phyloP scores from a whole-genome alignment of 208 protist genomes.

The Wallacemonas sp. region DNA sequence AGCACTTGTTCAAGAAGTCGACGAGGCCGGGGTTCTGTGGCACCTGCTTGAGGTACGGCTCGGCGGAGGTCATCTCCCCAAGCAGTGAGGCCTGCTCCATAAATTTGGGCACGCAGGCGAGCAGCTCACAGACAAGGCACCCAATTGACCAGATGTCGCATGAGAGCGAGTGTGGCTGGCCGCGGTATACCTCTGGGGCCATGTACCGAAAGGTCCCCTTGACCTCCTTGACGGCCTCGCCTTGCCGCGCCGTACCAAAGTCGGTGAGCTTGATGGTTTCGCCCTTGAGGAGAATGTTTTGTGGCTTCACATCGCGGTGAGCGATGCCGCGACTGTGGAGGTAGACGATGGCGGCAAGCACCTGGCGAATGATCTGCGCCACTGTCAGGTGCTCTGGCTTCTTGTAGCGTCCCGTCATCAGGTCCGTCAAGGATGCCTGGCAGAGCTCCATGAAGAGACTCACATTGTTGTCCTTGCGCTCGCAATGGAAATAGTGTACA shows the following conservation, averaged over 20 bases:
- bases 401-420: slow-evolving; percentile 55
- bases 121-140: slow-evolving; percentile 89
- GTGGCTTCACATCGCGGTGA: slow-evolving; percentile 98
- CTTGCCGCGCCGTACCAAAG: slow-evolving; percentile 93
- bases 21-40: slow-evolving; percentile 58
- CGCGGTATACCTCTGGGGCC: slow-evolving; percentile 91
- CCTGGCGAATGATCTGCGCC: slow-evolving; percentile 90
- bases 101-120: slow-evolving; percentile 77
- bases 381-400: slow-evolving; percentile 70
- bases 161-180: slow-evolving; percentile 74
- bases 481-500: slow-evolving; percentile 93
- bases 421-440: slow-evolving; percentile 81
- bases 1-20: slow-evolving; percentile 84
- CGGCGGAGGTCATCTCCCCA: slow-evolving; percentile 57
- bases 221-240: slow-evolving; percentile 71
- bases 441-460: slow-evolving; percentile 94
- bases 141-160: slow-evolving; percentile 93
- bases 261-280: slow-evolving; percentile 97
- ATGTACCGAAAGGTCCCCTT: slow-evolving; percentile 94
- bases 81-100: slow-evolving; percentile 73
- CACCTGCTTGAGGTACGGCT: slow-evolving; percentile 52
- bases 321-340: slow-evolving; percentile 97
- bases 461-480: slow-evolving; percentile 85
- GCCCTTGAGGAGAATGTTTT: slow-evolving; percentile 94
- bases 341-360: slow-evolving; percentile 96